phyloP scores from a whole-genome alignment of 768 basidiomycete species.

The Terana coerulea region DNA sequence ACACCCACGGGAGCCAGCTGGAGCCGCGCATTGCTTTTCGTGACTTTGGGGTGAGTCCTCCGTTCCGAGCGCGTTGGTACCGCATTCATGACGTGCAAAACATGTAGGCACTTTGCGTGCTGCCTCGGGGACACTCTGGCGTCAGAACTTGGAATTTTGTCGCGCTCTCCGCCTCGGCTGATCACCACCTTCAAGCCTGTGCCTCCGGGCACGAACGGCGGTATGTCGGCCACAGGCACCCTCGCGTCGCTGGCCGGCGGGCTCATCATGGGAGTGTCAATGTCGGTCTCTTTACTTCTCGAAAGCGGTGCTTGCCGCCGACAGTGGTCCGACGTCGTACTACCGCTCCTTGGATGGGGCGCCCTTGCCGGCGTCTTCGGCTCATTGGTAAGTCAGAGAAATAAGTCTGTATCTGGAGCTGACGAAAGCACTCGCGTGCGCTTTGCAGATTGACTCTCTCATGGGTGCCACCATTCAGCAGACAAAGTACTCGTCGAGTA shows the following conservation, averaged over 20 bases:
- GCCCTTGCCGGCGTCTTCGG: constrained; percentile 69
- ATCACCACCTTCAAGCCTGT: constrained; percentile 74
- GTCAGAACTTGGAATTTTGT: constrained; percentile 89
- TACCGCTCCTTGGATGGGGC: constrained; percentile 55
- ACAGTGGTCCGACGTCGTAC: constrained; percentile 34
- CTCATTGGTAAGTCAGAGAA: constrained; percentile 60
- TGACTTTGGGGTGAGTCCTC: constrained; percentile 55
- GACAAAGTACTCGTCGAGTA: constrained; percentile 64
- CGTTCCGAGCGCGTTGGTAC: not conserved
- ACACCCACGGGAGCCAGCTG: constrained; percentile 39
- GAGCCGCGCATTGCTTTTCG: constrained; percentile 62
- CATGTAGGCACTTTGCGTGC: constrained; percentile 75
- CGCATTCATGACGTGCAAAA: not conserved
- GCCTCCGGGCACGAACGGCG: constrained; percentile 91
- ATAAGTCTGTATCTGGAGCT: not conserved
- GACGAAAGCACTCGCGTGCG: not conserved
- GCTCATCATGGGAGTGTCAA: constrained; percentile 58
- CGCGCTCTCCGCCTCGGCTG: constrained; percentile 60
- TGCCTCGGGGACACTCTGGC: constrained; percentile 91
- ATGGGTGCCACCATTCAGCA: constrained; percentile 85
- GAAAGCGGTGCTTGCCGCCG: constrained; percentile 58
- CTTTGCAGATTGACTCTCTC: constrained; percentile 72
- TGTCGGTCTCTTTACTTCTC: constrained; percentile 50
- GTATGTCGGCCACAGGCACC: constrained; percentile 72
- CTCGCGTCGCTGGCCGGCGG: constrained; percentile 73